phyloP scores from a whole-genome alignment of 2,329 filamentous ascomycete species.

The Phoma sp. region DNA sequence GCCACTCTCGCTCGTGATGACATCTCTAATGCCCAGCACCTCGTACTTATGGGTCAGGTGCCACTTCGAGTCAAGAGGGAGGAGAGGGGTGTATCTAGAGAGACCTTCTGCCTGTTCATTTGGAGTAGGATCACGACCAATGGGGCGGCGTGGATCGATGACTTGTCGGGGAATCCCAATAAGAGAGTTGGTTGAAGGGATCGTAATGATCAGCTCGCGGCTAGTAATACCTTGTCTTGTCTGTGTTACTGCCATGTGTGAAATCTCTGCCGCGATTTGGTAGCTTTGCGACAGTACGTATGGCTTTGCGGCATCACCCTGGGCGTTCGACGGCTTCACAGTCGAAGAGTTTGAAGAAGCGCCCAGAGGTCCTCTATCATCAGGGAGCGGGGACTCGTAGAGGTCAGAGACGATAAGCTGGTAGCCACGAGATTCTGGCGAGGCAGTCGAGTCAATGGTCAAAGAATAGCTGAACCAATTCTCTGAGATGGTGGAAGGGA shows the following conservation, averaged over 20 bases:
- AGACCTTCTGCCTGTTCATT: conserved; percentile 86
- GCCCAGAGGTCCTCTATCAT: conserved; percentile 83
- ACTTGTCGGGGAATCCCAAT: conserved; percentile 79
- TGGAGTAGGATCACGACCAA: conserved; percentile 81
- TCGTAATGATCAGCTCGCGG: conserved; percentile 79
- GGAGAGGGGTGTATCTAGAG: conserved; percentile 73
- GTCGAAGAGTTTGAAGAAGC: conserved; percentile 77
- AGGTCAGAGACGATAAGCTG: conserved; percentile 87
- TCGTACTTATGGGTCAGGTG: conserved; percentile 83
- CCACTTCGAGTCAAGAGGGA: conserved; percentile 85
- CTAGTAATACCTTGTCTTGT: conserved; percentile 92
- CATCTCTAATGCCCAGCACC: conserved; percentile 74
- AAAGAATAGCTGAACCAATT: conserved; percentile 96
- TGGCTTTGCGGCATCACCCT: conserved; percentile 68
- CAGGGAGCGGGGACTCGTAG: conserved; percentile 82
- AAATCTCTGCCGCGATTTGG: conserved; percentile 80
- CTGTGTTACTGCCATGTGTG: conserved; percentile 81
- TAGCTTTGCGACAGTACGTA: conserved; percentile 82
- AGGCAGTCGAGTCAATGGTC: conserved; percentile 60
- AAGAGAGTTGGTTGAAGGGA: conserved; percentile 76
- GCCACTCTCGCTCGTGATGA: conserved; percentile 78
- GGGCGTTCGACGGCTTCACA: conserved; percentile 69
- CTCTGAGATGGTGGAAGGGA: conserved; percentile 82
- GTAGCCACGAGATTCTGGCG: conserved; percentile 74
- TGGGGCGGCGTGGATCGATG: conserved; percentile 85